phyloP scores from a whole-genome alignment of 176 grass and related monocot genomes.

The Triticum dicoccoides region DNA sequence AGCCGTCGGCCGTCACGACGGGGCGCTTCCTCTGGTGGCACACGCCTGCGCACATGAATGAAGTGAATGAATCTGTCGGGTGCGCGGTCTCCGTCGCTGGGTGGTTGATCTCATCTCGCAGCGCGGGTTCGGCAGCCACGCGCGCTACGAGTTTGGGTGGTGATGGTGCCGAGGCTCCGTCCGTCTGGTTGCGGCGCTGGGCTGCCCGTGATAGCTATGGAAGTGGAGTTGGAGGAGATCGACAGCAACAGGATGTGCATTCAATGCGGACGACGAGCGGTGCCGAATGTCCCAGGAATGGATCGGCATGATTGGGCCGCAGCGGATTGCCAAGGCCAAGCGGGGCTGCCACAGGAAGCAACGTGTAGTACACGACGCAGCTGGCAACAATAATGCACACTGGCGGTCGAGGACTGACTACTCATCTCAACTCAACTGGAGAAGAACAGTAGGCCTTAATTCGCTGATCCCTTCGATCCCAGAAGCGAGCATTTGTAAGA shows the following conservation, averaged over 20 bases:
- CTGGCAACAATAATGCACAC: not conserved
- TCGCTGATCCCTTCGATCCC: no score
- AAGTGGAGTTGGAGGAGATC: no score
- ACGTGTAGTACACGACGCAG: not conserved
- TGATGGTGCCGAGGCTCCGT: not conserved
- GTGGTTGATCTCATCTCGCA: not conserved
- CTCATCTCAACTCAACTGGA: no score
- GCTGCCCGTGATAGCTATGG: not conserved
- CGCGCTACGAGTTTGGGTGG: not conserved
- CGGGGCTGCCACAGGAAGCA: not conserved
- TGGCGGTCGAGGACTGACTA: not conserved
- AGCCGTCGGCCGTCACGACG: not conserved
- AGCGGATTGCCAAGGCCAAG: not conserved
- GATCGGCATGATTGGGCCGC: not conserved
- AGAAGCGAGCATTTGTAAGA: no score
- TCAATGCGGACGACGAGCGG: not conserved
- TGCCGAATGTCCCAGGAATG: conserved; percentile 11
- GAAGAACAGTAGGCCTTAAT: no score
- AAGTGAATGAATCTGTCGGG: not conserved
- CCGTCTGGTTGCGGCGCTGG: not conserved
- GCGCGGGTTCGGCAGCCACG: not conserved
- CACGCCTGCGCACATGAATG: not conserved
- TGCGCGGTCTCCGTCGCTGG: conserved; percentile 9
- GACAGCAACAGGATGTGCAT: not conserved
- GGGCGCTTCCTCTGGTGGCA: not conserved